Base-by-base conservation (phyloP, 768 basidiomycete genomes). In the Lactarius deliciosus region DNA sequence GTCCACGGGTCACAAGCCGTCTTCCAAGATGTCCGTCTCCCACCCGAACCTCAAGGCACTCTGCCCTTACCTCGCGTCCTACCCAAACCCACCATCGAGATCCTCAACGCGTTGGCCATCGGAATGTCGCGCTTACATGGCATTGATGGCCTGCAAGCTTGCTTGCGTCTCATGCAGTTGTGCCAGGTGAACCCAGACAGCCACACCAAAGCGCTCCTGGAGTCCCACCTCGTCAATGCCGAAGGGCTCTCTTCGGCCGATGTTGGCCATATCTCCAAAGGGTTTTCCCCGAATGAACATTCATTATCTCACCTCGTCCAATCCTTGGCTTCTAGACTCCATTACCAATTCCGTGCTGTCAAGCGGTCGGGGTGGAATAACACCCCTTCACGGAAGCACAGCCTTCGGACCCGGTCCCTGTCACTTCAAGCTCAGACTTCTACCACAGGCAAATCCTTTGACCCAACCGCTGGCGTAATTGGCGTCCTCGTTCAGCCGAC, bases 81-180 rank as follows among this genome's bases (percentile, higher is more conserved):
- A 32, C 63, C 66, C 34, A 61, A 67, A 18, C 70, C 78, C 28
- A 77, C 79, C 30, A 76, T 76, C 61, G 69, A 75, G 38, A 71
- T 90, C 32, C 84, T 90, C 77, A 91, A 93, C 73, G 80, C 85
- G 22, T 75, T 89, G 22, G 76, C 91, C 15, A 76, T 77, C 59
- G 84, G 84, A 45, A 67, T 84, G 25, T 73, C 90, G 63, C 74
- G 72, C 28, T 75, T 76, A 47, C 79, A 79, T 65, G 88, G 88
- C 47, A 75, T 91, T 56, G 66, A 76, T 43, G 81, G 78, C 41
- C 80, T 84, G 62, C 78, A 75, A 22, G 68, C 69, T 56, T 74
- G 90, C 53, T 76, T 88, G 64, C 77, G 76, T 34, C 77, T 87
- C 59, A 90, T 93, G 89, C 78, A 75, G 43, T 72, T 77, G 34